A percentile compares a stretch with the other conserved stretches of the same genome.
These are phyloP conservation scores for Carnegiea gigantea DNA, from an alignment of 179 eudicot species.

Conservation along the genomic window DNA sequence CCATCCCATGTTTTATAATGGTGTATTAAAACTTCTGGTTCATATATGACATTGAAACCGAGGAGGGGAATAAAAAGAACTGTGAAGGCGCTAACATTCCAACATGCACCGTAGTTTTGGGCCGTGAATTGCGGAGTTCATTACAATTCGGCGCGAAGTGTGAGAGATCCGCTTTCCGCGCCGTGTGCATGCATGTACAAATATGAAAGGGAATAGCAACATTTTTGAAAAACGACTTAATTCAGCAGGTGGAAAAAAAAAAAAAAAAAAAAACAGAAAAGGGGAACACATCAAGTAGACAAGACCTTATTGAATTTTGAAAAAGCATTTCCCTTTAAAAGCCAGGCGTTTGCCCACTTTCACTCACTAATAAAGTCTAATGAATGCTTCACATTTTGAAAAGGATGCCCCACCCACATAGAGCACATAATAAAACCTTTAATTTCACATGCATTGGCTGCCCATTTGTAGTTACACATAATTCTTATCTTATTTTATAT, in stretches of 20 bases:
- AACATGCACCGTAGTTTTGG: neutral
- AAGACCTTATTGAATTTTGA: neutral
- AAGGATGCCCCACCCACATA: neutral
- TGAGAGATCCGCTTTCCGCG: slow-evolving; percentile 1
- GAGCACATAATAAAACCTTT: too few relatives aligned
- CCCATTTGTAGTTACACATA: too few relatives aligned
- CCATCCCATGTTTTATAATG: too few relatives aligned
- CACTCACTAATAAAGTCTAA: too few relatives aligned
- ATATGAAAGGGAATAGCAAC: neutral
- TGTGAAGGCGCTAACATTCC: too few relatives aligned
- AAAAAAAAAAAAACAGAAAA: neutral
- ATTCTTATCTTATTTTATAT: too few relatives aligned
- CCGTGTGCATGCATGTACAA: neutral
- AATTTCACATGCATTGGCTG: too few relatives aligned
- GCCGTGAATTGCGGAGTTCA: neutral
- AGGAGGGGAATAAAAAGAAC: too few relatives aligned
- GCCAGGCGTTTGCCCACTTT: neutral
- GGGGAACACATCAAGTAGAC: neutral
- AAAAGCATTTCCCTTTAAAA: neutral
- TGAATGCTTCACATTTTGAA: neutral
- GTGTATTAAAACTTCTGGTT: too few relatives aligned
- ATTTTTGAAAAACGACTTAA: neutral
- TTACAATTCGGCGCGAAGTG: slow-evolving; percentile 2
- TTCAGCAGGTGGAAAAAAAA: neutral
- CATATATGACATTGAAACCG: too few relatives aligned